Evolutionary conservation across 2,329 filamentous ascomycete genomes (phyloP).

Genomic region (Fusarium annulatum): DNA sequence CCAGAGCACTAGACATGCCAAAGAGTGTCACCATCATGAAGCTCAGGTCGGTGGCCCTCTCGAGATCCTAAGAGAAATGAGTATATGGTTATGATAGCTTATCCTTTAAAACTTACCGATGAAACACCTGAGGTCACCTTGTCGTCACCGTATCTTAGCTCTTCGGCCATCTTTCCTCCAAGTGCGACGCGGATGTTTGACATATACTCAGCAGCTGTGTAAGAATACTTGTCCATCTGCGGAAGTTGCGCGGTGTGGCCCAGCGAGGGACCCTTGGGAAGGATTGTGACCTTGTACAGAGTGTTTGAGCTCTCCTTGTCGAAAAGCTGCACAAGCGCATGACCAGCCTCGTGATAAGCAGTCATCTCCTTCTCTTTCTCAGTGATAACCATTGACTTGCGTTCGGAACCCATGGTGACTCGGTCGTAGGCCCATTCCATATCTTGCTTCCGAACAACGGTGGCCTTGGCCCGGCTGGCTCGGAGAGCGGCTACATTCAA

Average conservation of each 20-base stretch:
- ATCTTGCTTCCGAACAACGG: conserved; percentile 79
- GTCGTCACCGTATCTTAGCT: conserved; percentile 91
- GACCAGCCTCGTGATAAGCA: conserved; percentile 96
- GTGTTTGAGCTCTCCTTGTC: conserved; percentile 76
- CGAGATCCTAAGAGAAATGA: conserved; percentile 74
- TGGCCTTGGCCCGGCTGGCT: conserved; percentile 87
- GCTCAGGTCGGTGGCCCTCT: conserved; percentile 82
- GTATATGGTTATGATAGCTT: background rate
- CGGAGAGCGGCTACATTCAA: conserved; percentile 96
- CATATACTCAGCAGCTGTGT: conserved; percentile 85
- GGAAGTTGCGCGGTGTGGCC: conserved; percentile 90
- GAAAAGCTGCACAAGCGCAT: conserved; percentile 90
- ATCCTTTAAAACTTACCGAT: conserved; percentile 64
- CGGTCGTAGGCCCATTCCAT: conserved; percentile 99
- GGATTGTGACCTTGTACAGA: conserved; percentile 97
- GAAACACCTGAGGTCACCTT: conserved; percentile 91
- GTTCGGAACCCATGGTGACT: conserved; percentile 96
- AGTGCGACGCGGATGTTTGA: conserved; percentile 83
- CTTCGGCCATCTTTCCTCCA: conserved; percentile 90
- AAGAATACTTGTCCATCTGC: conserved; percentile 91
- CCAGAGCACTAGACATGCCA: conserved; percentile 89
- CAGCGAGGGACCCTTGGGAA: conserved; percentile 86
- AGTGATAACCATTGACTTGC: conserved; percentile 87
- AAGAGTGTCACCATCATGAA: conserved; percentile 89
- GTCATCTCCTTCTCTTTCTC: conserved; percentile 95